phyloP scores from a whole-genome alignment of 2,329 filamentous ascomycete genomes.

The Botryotinia globosa region DNA sequence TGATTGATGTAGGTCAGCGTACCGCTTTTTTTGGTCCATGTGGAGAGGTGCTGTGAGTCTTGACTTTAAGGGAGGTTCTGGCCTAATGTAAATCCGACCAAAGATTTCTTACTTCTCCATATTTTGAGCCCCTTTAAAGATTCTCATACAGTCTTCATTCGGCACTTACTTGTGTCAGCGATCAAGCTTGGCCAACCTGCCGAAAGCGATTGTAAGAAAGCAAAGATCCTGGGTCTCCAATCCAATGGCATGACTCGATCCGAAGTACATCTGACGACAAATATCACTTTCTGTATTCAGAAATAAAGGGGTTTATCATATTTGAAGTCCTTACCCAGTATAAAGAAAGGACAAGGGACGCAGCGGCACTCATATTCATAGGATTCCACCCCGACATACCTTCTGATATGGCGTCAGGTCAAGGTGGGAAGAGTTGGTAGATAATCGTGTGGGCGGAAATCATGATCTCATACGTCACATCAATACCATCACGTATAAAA shows the following conservation, averaged over 20 bases:
- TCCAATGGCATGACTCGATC: not conserved
- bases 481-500: not conserved
- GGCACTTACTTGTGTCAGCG: not conserved
- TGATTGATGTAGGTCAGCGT: no score
- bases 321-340: not conserved
- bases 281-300: not conserved
- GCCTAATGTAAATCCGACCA: not conserved
- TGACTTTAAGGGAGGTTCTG: not conserved
- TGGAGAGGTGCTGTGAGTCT: not conserved
- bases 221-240: not conserved
- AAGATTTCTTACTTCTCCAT: not conserved
- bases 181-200: not conserved
- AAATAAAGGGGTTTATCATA: not conserved
- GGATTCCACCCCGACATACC: not conserved
- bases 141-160: not conserved
- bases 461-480: not conserved
- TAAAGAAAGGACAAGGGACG: not conserved
- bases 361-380: not conserved
- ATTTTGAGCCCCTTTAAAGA: not conserved
- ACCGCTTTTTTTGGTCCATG: not conserved
- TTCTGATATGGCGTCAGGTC: not conserved
- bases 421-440: not conserved
- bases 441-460: not conserved
- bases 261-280: not conserved
- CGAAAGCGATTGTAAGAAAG: not conserved